Percentiles rank a stretch among this genome's conserved stretches.
Evolutionary conservation across 1,284 basidiomycete genomes (phyloP).

Genomic region (Fomitopsis schrenkii): DNA sequence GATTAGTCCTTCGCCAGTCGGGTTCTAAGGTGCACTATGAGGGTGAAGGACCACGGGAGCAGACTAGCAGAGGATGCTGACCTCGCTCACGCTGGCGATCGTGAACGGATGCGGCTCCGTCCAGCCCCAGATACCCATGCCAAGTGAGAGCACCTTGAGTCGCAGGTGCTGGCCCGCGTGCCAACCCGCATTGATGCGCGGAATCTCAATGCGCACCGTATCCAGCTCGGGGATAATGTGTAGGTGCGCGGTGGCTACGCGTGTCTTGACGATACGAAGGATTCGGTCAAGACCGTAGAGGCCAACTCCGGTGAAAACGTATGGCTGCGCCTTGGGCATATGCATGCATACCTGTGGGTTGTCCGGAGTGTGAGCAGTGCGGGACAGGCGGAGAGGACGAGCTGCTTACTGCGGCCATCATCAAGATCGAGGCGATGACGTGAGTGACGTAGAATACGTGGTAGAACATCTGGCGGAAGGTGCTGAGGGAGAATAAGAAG

Average conservation of each 20-base stretch:
- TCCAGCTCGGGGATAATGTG: constrained; percentile 52
- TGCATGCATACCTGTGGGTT: constrained; percentile 27
- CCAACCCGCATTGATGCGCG: constrained; percentile 69
- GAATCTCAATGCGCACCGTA: constrained; percentile 56
- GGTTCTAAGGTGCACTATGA: not conserved
- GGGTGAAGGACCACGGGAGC: constrained; percentile 41
- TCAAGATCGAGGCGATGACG: constrained; percentile 34
- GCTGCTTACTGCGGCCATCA: not conserved
- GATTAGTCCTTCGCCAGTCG: constrained; percentile 38
- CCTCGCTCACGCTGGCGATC: constrained; percentile 50
- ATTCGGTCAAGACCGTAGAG: constrained; percentile 64
- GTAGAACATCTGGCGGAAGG: constrained; percentile 48
- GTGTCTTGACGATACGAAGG: constrained; percentile 61
- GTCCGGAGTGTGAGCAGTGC: not conserved
- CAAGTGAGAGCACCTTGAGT: constrained; percentile 54
- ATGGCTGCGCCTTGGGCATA: constrained; percentile 37
- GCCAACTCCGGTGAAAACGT: constrained; percentile 44
- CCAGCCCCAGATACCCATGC: constrained; percentile 55
- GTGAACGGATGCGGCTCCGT: constrained; percentile 71
- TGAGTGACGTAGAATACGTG: constrained; percentile 55
- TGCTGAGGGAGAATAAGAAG: constrained; percentile 47
- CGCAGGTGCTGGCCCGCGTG: constrained; percentile 81
- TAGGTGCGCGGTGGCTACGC: constrained; percentile 53
- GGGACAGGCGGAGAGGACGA: not conserved
- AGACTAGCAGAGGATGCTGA: constrained; percentile 27